phyloP scores from a whole-genome alignment of 208 protist genomes.

The Leishmania gerbilli region DNA sequence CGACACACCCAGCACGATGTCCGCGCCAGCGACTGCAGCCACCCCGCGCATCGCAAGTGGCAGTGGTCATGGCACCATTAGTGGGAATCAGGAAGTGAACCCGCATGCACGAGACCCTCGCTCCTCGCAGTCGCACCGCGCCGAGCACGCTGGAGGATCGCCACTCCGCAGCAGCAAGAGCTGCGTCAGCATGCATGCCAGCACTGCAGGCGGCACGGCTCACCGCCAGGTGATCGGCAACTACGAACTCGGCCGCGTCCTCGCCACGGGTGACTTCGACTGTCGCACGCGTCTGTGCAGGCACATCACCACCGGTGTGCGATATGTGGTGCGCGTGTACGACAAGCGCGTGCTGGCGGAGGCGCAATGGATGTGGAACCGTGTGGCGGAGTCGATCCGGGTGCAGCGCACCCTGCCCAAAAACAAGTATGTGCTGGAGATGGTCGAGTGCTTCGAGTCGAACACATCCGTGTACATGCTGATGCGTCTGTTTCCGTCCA shows the following conservation, averaged over 20 bases:
- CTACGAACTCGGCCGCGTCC: conserved; percentile 80
- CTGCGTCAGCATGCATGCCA: neutral
- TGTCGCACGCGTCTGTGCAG: conserved; percentile 80
- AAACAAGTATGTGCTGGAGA: conserved; percentile 84
- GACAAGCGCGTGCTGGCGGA: conserved; percentile 72
- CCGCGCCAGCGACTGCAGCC: neutral
- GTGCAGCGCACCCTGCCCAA: conserved; percentile 82
- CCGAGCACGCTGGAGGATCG: neutral
- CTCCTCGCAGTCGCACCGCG: neutral
- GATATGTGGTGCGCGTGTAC: conserved; percentile 87
- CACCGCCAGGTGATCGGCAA: conserved; percentile 74
- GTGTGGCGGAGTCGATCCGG: conserved; percentile 75
- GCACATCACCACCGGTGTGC: conserved; percentile 74
- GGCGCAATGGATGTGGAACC: conserved; percentile 86
- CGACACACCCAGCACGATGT: neutral
- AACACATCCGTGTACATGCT: conserved; percentile 82
- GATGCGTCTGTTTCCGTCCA: conserved; percentile 81
- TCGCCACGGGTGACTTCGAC: conserved; percentile 87
- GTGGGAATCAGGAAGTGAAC: neutral
- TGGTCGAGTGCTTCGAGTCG: conserved; percentile 88
- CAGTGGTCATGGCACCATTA: neutral
- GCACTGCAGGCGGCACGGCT: neutral
- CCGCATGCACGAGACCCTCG: neutral
- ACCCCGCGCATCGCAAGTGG: neutral
- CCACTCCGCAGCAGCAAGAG: neutral